Base-by-base conservation (phyloP, 2,329 filamentous ascomycete genomes). In the Lasiodiplodia gonubiensis region DNA sequence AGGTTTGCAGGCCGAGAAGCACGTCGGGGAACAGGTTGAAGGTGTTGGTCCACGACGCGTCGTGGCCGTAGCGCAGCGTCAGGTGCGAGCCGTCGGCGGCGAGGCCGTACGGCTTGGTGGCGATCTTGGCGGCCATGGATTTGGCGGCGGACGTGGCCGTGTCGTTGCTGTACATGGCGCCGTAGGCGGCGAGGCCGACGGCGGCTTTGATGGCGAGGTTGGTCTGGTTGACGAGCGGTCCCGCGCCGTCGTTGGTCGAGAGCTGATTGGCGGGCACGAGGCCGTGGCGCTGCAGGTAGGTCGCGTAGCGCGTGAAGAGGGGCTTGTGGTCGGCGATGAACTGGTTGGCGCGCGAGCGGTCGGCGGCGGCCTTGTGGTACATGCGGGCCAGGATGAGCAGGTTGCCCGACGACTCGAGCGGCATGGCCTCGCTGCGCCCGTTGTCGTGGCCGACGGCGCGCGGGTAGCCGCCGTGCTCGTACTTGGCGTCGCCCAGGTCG, bases 171-270 rank as follows among this genome's bases (percentile, higher is more conserved):
- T 77, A 79, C 53, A 84, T 71, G 48, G 75, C 70, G 11, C 81
- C 80, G 66, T 79, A 82, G 14, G 82, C 81, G 51, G 78, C 80
- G n/a, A 85, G 75, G 1, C 78, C 82, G 6, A 85, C 78, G 11
- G 81, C 80, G 4, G 81, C 78, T 70, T 84, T 84, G 70, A 84
- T 79, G 10, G 81, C 81, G 4, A 84, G 76, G 64, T 81, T 80
- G 12, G 82, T 84, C 68, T 83, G 79, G 52, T 83, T 83, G 7
- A 77, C 72, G 2, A 79, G 72, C 4, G 74, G 72, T 0, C 80
- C 80, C 3, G 79, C 76, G 27, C 77, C 79, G 68, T 83, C 82
- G 66, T 82, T 81, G 11, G 80, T 81, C 1, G 78, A 80, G 27
- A 82, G 72, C 67, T 83, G 81, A 33, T 75, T 71, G 3, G 74